Base-by-base conservation (phyloP, 352 stramenopile genomes). In the Phytopythium cucurbitacearum region DNA sequence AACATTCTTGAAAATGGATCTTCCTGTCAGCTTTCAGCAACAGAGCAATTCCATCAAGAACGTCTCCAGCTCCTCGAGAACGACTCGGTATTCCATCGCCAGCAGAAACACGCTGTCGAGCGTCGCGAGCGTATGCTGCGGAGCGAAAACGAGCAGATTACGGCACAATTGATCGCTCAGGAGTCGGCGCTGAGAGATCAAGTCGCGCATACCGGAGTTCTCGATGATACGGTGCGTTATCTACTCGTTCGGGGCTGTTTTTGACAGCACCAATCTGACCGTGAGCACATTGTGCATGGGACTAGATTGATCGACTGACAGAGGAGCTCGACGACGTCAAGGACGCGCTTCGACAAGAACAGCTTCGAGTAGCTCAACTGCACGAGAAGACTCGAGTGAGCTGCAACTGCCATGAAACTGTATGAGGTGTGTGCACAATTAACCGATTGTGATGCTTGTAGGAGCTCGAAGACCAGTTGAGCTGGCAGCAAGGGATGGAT, bases 61-160 rank as follows among this genome's bases (percentile, higher is more conserved):
- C 66, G 70, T 39, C 70, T 75, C 34, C 50, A 57, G 34, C 70
- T 62, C 1, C 59, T 80, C n/a, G 60, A 67, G 49, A 71, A 72
- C 46, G 67, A 80, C 41, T 76, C 72, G 51, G 63, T 73, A 40
- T 62, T 51, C 40, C 70, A 76, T 6, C 66, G 58, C 15, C 54
- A 69, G 47, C 64, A 73, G 32, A 47, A 69, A 12, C 58, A 65
- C 40, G 44, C 60, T 33, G 48, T 60, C 2, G 61, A 69, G 35
- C 51, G 51, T 12, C 51, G 57, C 0, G 69, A 80, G 45, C 53
- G 46, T 7, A 56, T 63, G 13, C 35, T 74, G 4, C 16, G 44
- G 4, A 15, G 57, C 1, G 65, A 73, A 32, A 61, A 60, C 12
- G 63, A 67, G 21, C 13, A 56, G 5, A 48, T 70, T 15, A 12